Percentiles rank a stretch among this genome's conserved stretches.
Evolutionary conservation across 495 filamentous ascomycete species (phyloP).

Genomic region (Aspergillus heteromorphus): DNA sequence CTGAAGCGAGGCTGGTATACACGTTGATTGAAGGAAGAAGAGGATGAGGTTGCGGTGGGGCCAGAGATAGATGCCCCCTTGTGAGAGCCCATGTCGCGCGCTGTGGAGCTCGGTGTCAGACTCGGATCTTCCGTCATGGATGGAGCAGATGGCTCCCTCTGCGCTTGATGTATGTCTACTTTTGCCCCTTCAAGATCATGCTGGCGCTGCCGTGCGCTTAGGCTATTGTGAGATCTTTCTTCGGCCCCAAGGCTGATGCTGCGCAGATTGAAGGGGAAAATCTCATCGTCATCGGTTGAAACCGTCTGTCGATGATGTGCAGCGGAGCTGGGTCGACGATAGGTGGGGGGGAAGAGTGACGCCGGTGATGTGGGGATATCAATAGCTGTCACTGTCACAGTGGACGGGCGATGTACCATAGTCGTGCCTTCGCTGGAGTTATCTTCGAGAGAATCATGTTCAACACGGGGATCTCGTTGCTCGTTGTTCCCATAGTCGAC

Average conservation of each 20-base stretch:
- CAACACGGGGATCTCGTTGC: conserved; percentile 20
- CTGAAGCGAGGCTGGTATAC: conserved; percentile 40
- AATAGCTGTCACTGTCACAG: conserved; percentile 62
- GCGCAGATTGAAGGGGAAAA: conserved; percentile 59
- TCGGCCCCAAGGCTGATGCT: conserved; percentile 73
- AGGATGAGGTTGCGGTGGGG: conserved; percentile 35
- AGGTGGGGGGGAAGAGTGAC: conserved; percentile 51
- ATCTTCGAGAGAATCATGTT: conserved; percentile 35
- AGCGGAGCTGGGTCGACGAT: conserved; percentile 70
- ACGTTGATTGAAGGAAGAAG: conserved; percentile 27
- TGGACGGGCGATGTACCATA: conserved; percentile 40
- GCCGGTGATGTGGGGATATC: conserved; percentile 82
- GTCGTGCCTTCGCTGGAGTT: conserved; percentile 30
- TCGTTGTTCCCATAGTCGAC: conserved; percentile 56
- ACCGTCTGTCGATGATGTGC: conserved; percentile 58
- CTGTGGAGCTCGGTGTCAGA: conserved; percentile 40
- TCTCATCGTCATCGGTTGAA: conserved; percentile 54
- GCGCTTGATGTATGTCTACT: conserved; percentile 22
- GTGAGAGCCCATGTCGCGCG: conserved; percentile 35
- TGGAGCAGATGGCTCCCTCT: conserved; percentile 22
- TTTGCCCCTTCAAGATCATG: conserved; percentile 29
- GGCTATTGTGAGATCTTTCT: conserved; percentile 53
- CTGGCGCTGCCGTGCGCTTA: conserved; percentile 52
- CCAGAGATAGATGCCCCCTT: conserved; percentile 22
- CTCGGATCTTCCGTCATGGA: conserved; percentile 25